Evolutionary conservation across 352 stramenopile species (phyloP).

Genomic region (Globisporangium radiosum): DNA sequence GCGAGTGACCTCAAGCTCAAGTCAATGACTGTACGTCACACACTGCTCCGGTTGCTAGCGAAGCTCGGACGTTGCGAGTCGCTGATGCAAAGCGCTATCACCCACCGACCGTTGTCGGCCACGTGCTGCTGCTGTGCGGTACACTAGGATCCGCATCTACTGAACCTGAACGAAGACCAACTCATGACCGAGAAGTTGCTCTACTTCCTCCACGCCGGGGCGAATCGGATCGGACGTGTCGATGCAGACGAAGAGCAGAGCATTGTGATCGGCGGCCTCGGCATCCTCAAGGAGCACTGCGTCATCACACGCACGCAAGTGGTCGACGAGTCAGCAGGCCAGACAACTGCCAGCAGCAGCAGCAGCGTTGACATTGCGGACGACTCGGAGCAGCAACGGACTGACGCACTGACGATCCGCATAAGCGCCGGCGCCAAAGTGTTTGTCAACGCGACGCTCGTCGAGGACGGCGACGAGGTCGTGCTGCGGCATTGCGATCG

Average conservation of each 20-base stretch:
- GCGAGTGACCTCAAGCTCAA: slow-evolving; percentile 51
- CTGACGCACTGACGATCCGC: slow-evolving; percentile 25
- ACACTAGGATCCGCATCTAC: slow-evolving; percentile 56
- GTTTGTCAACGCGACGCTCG: slow-evolving; percentile 58
- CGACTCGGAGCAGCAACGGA: background rate
- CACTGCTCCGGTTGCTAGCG: background rate
- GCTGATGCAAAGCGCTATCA: background rate
- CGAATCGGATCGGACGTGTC: slow-evolving; percentile 57
- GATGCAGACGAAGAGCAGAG: slow-evolving; percentile 63
- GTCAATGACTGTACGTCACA: slow-evolving; percentile 27
- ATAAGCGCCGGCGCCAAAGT: slow-evolving; percentile 42
- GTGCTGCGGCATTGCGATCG: slow-evolving; percentile 59
- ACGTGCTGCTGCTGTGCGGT: background rate
- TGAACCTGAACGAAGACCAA: slow-evolving; percentile 87
- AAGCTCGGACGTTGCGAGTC: background rate
- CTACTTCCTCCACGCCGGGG: slow-evolving; percentile 61
- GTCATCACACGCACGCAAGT: slow-evolving; percentile 19
- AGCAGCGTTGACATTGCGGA: background rate
- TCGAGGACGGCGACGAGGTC: slow-evolving; percentile 28
- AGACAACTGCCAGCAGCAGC: background rate
- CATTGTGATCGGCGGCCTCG: slow-evolving; percentile 73
- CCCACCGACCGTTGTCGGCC: too few relatives aligned
- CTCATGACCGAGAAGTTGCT: slow-evolving; percentile 80
- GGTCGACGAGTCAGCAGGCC: too few relatives aligned
- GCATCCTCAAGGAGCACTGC: slow-evolving; percentile 76